Percentiles rank a stretch among this genome's conserved stretches.
Conservation (phyloP, 75 land plant species). For the Adiantum capillusveneris region DNA sequence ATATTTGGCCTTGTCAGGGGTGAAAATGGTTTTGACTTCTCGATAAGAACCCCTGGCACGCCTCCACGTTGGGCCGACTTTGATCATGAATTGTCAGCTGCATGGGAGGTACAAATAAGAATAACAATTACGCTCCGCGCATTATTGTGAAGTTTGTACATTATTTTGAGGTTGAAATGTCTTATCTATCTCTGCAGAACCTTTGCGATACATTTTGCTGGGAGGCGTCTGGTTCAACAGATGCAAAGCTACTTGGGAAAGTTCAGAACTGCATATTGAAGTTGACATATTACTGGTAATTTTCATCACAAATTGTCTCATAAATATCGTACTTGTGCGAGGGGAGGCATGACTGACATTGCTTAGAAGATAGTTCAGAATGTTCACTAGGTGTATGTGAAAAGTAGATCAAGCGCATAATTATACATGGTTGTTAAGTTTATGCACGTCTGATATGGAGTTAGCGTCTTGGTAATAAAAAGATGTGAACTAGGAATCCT, state of each 20-base stretch:
- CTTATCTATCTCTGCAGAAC: slow-evolving; percentile 34
- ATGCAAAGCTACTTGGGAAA: slow-evolving; percentile 44
- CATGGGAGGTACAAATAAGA: slow-evolving; percentile 72
- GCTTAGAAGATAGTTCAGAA: too few relatives aligned
- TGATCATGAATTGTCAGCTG: slow-evolving; percentile 72
- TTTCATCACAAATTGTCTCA: too few relatives aligned
- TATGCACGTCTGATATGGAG: too few relatives aligned
- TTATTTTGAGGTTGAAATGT: not conserved
- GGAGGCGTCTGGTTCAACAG: slow-evolving; percentile 60
- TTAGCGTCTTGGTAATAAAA: too few relatives aligned
- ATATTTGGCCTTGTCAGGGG: slow-evolving; percentile 42
- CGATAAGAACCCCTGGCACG: slow-evolving; percentile 89
- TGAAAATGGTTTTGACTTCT: slow-evolving; percentile 65
- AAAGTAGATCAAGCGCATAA: too few relatives aligned
- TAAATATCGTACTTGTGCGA: too few relatives aligned
- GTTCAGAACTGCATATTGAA: slow-evolving; percentile 72
- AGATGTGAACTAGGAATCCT: too few relatives aligned
- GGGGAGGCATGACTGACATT: too few relatives aligned
- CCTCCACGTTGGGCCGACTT: slow-evolving; percentile 86
- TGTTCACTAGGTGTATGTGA: too few relatives aligned
- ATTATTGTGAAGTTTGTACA: too few relatives aligned
- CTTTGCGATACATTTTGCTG: slow-evolving; percentile 71
- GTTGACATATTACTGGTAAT: slow-evolving; percentile 86
- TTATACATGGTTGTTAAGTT: too few relatives aligned
- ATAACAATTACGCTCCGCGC: too few relatives aligned